phyloP scores from a whole-genome alignment of 1,139 yeast species.

The Debaryomyces singareniensis region DNA sequence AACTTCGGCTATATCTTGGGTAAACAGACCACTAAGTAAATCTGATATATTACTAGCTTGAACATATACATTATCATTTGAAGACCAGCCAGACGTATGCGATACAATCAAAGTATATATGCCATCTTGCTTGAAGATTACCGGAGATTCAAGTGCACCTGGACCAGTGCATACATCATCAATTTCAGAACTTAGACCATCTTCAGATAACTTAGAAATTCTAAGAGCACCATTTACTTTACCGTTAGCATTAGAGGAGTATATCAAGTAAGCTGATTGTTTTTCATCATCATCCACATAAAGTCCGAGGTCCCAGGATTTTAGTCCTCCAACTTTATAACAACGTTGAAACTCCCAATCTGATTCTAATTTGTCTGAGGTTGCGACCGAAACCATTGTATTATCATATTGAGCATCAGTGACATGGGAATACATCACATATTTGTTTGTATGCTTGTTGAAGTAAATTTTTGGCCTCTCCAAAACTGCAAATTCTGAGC shows the following conservation, averaged over 20 bases:
- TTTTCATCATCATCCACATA: constrained; percentile 2
- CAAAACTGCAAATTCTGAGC: no score
- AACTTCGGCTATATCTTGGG: no score
- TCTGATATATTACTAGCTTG: no score
- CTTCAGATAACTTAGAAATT: constrained; percentile 1
- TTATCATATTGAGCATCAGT: no score
- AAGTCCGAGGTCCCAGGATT: constrained; percentile 2
- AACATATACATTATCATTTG: constrained; percentile 1
- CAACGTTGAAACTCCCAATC: constrained; percentile 1
- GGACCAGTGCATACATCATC: constrained; percentile 1
- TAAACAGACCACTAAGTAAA: no score
- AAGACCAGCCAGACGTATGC: constrained; percentile 1
- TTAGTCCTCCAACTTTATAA: constrained; percentile 1
- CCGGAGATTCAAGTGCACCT: constrained; percentile 2
- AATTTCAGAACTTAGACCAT: constrained; percentile 1
- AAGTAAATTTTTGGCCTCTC: no score
- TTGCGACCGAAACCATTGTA: no score
- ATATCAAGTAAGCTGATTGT: constrained; percentile 1
- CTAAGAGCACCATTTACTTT: constrained; percentile 1
- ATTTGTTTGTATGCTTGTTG: no score
- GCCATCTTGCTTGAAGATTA: constrained; percentile 1
- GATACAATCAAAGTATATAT: constrained; percentile 1
- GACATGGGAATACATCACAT: no score
- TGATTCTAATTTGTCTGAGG: constrained; percentile 1
- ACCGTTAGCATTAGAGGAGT: constrained; percentile 2